A percentile compares a stretch with the other conserved stretches of the same genome.
phyloP scores from a whole-genome alignment of 768 basidiomycete genomes.

The Albatrellus ellisii region DNA sequence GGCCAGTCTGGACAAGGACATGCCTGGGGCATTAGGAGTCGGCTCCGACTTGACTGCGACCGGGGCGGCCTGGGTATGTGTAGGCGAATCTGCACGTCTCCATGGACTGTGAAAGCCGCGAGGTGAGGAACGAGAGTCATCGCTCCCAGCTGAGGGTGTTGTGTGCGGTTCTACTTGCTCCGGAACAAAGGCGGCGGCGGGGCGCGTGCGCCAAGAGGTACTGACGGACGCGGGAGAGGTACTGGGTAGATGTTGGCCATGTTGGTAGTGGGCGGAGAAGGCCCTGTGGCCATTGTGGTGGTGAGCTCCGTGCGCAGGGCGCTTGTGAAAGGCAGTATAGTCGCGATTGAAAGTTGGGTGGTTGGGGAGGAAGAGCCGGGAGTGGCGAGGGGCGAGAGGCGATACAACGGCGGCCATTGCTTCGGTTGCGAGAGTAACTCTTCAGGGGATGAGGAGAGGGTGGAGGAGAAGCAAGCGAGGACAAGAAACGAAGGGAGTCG shows the following conservation, averaged over 20 bases:
- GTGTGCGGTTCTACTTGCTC: too few species aligned
- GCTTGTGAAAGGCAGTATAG: not conserved
- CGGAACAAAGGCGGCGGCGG: not conserved
- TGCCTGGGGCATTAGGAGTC: too few species aligned
- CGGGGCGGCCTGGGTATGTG: too few species aligned
- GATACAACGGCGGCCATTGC: conserved; percentile 7
- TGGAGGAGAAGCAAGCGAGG: not conserved
- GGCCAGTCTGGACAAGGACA: too few species aligned
- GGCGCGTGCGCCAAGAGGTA: conserved; percentile 8
- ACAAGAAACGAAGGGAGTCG: not conserved
- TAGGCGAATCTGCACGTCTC: too few species aligned
- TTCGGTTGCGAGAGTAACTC: not conserved
- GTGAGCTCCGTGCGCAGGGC: too few species aligned
- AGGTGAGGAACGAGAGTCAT: too few species aligned
- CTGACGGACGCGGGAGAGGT: not conserved
- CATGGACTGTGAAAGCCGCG: too few species aligned
- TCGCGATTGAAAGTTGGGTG: not conserved
- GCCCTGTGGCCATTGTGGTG: conserved; percentile 1
- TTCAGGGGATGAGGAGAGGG: not conserved
- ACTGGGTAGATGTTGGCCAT: not conserved
- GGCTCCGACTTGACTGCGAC: too few species aligned
- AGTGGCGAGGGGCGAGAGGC: not conserved
- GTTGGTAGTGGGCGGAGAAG: conserved; percentile 4
- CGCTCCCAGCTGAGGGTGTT: too few species aligned
- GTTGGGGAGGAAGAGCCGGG: not conserved